Percentiles rank a stretch among this genome's conserved stretches.
These are phyloP conservation scores for Tagetes patula DNA, from an alignment of 129 eudicot genomes.

Conservation along the genomic window DNA sequence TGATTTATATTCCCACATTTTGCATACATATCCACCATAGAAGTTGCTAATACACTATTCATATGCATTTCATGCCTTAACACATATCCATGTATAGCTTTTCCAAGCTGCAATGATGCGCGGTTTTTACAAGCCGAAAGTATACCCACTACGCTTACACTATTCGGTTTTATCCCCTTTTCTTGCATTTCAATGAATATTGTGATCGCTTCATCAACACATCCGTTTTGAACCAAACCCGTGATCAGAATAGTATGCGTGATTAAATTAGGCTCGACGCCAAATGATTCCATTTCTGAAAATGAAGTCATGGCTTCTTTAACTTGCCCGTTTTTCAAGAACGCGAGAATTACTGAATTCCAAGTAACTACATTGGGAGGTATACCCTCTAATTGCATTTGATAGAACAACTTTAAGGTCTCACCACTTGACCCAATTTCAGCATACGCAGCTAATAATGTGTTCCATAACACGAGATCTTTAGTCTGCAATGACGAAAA, in stretches of 20 bases:
- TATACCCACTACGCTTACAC: conserved; percentile 36
- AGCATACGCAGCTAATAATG: conserved; percentile 57
- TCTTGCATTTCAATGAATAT: conserved; percentile 54
- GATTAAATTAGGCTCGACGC: conserved; percentile 48
- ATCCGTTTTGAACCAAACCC: conserved; percentile 58
- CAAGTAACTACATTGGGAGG: conserved; percentile 66
- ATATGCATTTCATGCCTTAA: conserved; percentile 39
- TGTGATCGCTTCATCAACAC: conserved; percentile 42
- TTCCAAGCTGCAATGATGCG: conserved; percentile 53
- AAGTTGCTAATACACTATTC: conserved; percentile 52
- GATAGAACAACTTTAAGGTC: conserved; percentile 55
- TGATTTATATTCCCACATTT: conserved; percentile 66
- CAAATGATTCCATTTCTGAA: conserved; percentile 49
- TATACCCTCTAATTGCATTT: conserved; percentile 59
- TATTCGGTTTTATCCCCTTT: conserved; percentile 49
- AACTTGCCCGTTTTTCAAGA: conserved; percentile 51
- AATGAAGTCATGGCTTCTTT: conserved; percentile 58
- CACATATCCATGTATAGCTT: conserved; percentile 56
- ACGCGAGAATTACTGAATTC: conserved; percentile 62
- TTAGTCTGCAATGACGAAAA: conserved; percentile 37
- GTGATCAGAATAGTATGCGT: conserved; percentile 53
- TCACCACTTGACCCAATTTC: conserved; percentile 64
- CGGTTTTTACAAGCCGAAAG: conserved; percentile 57
- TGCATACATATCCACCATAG: conserved; percentile 79
- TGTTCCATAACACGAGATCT: conserved; percentile 72